These are phyloP conservation scores for Cladophialophora yegresii DNA, from an alignment of 2,329 filamentous ascomycete genomes.

Conservation along the genomic window DNA sequence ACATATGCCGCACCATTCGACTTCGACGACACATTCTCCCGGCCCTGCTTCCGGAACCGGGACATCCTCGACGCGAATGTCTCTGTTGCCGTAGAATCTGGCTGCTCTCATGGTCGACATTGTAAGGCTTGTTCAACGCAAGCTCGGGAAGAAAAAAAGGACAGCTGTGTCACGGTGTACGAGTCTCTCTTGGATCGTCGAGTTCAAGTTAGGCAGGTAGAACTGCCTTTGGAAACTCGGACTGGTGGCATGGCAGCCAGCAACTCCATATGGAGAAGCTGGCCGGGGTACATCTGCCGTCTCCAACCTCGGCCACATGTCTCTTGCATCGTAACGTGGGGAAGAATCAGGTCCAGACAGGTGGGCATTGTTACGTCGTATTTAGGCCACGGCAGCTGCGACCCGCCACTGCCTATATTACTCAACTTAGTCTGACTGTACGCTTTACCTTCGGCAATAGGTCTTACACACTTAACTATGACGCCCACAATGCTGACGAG, in stretches of 20 bases:
- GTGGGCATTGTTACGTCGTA: neutral
- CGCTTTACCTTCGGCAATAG: no score
- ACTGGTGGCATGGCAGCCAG: neutral
- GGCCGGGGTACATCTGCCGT: neutral
- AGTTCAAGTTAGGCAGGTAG: neutral
- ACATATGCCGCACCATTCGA: conserved; percentile 38
- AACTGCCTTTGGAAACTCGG: neutral
- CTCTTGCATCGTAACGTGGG: neutral
- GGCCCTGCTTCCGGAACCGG: conserved; percentile 44
- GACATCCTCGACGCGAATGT: conserved; percentile 48
- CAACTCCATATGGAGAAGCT: neutral
- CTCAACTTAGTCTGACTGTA: no score
- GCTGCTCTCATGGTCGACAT: conserved; percentile 47
- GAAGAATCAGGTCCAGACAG: neutral
- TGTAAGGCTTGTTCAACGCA: neutral
- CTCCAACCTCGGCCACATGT: conserved; percentile 7
- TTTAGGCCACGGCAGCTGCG: no score
- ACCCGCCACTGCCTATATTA: no score
- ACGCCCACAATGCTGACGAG: neutral
- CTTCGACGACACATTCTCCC: conserved; percentile 45
- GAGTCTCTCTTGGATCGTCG: neutral
- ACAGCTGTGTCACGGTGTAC: neutral
- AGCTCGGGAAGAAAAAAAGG: neutral
- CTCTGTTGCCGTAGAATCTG: conserved; percentile 47
- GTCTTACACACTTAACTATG: no score